Percentiles rank a stretch among this genome's conserved stretches.
These are phyloP conservation scores for Papiliotrema flavescens DNA, from an alignment of 1,284 basidiomycete genomes.

Conservation along the genomic window DNA sequence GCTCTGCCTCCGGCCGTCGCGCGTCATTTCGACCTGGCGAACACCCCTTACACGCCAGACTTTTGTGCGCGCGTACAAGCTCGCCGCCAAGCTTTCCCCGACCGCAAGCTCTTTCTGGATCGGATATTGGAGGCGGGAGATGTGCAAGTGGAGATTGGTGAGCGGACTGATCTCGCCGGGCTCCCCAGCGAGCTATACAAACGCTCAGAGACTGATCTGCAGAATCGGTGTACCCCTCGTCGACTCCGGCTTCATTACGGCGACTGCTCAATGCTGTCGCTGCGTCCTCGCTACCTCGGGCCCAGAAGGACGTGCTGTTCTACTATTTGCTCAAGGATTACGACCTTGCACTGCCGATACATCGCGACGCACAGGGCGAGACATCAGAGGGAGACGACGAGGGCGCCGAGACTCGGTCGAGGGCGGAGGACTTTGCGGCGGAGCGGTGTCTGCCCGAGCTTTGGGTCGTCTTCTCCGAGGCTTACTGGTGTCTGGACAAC, in stretches of 20 bases:
- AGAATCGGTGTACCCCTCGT: conserved; percentile 33
- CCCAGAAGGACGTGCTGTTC: conserved; percentile 42
- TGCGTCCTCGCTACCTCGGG: conserved; percentile 24
- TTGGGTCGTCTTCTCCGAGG: conserved; percentile 40
- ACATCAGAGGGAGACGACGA: neutral
- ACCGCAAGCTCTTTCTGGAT: conserved; percentile 36
- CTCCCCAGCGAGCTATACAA: neutral
- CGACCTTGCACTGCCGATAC: conserved; percentile 5
- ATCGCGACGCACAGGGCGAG: neutral
- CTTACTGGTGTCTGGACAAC: conserved; percentile 44
- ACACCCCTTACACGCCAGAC: conserved; percentile 24
- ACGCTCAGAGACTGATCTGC: neutral
- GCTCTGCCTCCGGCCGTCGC: conserved; percentile 15
- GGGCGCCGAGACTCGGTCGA: neutral
- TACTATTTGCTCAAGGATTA: conserved; percentile 42
- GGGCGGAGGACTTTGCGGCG: conserved; percentile 29
- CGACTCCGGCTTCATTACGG: conserved; percentile 29
- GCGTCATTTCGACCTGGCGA: conserved; percentile 38
- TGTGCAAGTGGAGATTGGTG: conserved; percentile 22
- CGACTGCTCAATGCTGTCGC: conserved; percentile 34
- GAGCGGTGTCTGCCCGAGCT: conserved; percentile 32
- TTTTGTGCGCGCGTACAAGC: conserved; percentile 7
- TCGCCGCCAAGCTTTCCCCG: conserved; percentile 19
- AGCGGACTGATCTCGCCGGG: conserved; percentile 3
- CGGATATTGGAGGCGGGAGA: conserved; percentile 29